Base-by-base conservation (phyloP, 257 asterid species). In the Anisodus acutangulus region DNA sequence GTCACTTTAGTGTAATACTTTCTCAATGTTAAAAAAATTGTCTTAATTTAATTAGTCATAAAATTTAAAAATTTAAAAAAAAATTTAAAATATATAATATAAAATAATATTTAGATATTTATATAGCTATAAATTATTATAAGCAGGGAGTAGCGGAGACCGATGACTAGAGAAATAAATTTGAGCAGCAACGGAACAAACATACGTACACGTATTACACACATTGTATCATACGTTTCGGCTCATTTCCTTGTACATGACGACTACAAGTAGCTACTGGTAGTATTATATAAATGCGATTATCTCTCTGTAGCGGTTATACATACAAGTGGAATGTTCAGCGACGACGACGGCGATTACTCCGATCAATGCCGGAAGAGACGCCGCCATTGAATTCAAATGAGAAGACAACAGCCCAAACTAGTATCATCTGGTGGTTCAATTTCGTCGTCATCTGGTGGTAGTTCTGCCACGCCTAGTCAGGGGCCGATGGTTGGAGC, bases 401-500 rank as follows among this genome's bases (percentile, higher is more conserved):
- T 71, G 79, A 71, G 35, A 43, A 45, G 57, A 17, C 17, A 17
- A 7, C 35, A 39, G 4, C 78, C 16, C 6, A n/a, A 4, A n/a
- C 57, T 43, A 71, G 9, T 45, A 58, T 16, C 67, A 10, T 60
- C 67, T 8, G 67, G 12, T 60, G 67, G 35, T 60, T 60, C 17
- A 68, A 68, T 68, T 58, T 58, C 64, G 3, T 17, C 64, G 10
- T 17, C 64, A 58, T 16, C 17, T 49, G n/a, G 47, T 72, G 80
- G 80, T 9, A 15, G 35, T 31, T 19, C 80, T 3, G 9, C 35
- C 35, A 16, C 58, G 3, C 5, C 58, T 7, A 6, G 9, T 4
- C 12, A 3, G 7, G 13, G 39, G 45, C 84, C 82, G 1, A 76
- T 60, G 66, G 71, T 82, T 45, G 88, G 88, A 16, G 47, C 83